These are phyloP conservation scores for Rozella allomycis DNA, from an alignment of 371 early-diverging fungal species.

Conservation along the genomic window DNA sequence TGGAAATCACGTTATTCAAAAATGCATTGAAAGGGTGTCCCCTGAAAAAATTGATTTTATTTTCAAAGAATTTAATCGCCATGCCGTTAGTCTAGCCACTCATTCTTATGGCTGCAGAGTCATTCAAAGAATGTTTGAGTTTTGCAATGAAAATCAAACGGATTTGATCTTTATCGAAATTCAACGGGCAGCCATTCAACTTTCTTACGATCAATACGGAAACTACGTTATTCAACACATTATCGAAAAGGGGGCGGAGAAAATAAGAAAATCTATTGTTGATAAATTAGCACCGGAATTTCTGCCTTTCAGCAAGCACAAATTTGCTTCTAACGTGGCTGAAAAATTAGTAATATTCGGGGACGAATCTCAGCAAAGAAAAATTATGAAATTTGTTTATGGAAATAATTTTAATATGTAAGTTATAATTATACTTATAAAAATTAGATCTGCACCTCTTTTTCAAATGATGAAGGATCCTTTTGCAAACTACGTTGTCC, in stretches of 20 bases:
- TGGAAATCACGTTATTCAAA: constrained; percentile 99
- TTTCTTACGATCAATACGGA: constrained; percentile 98
- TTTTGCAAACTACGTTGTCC: constrained; percentile 99
- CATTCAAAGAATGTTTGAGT: constrained; percentile 98
- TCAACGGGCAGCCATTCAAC: constrained; percentile 58
- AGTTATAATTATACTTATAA: constrained; percentile 2
- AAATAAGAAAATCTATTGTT: constrained; percentile 63
- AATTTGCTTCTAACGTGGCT: constrained; percentile 98
- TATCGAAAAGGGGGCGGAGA: constrained; percentile 71
- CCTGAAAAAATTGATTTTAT: constrained; percentile 82
- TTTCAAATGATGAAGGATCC: constrained; percentile 96
- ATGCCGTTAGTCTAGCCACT: constrained; percentile 83
- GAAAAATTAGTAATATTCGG: constrained; percentile 80
- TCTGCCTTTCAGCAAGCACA: constrained; percentile 76
- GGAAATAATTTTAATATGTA: constrained; percentile 41
- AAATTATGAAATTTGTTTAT: constrained; percentile 48
- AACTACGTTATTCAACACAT: constrained; percentile 99
- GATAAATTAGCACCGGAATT: constrained; percentile 74
- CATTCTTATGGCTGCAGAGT: constrained; percentile 99
- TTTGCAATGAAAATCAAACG: constrained; percentile 46
- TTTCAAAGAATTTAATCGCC: constrained; percentile 88
- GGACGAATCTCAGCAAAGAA: constrained; percentile 45
- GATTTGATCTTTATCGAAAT: constrained; percentile 32
- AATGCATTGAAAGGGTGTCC: constrained; percentile 93
- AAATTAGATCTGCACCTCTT: constrained; percentile 35